A percentile compares a stretch with the other conserved stretches of the same genome.
Evolutionary conservation across 2,329 filamentous ascomycete genomes (phyloP).

Genomic region (Fusarium luffae): DNA sequence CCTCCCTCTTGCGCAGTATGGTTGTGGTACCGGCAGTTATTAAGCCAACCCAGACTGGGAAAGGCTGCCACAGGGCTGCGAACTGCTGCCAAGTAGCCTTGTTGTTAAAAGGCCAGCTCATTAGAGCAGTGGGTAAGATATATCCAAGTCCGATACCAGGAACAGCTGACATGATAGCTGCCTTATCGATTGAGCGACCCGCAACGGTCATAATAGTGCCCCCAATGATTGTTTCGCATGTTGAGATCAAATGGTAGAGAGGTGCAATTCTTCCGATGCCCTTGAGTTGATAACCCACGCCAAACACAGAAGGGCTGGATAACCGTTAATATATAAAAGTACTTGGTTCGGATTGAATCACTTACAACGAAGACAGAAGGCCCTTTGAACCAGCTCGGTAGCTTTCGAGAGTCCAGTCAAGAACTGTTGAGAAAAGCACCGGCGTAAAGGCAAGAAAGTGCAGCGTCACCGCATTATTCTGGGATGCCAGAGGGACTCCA

Average conservation of each 20-base stretch:
- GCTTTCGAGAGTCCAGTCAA: conserved; percentile 20
- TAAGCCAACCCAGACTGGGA: background rate
- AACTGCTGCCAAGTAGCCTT: background rate
- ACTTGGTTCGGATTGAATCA: background rate
- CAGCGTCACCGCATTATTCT: fast-evolving
- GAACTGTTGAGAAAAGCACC: background rate
- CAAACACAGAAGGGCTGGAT: background rate
- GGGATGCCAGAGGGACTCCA: background rate
- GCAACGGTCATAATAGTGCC: fast-evolving
- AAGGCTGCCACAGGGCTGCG: background rate
- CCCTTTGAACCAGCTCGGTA: background rate
- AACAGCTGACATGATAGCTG: background rate
- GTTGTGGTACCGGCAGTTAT: background rate
- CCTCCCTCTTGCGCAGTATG: fast-evolving
- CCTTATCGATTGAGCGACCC: background rate
- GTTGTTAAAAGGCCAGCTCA: background rate
- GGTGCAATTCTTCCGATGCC: background rate
- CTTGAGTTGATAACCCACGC: background rate
- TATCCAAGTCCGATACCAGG: background rate
- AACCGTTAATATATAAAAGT: fast-evolving
- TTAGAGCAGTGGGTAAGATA: background rate
- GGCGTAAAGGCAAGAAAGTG: conserved; percentile 3
- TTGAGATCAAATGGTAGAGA: background rate
- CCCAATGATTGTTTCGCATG: fast-evolving
- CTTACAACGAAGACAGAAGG: background rate